Conservation (phyloP, 768 basidiomycete genomes). For the Macrolepiota fuliginosa region DNA sequence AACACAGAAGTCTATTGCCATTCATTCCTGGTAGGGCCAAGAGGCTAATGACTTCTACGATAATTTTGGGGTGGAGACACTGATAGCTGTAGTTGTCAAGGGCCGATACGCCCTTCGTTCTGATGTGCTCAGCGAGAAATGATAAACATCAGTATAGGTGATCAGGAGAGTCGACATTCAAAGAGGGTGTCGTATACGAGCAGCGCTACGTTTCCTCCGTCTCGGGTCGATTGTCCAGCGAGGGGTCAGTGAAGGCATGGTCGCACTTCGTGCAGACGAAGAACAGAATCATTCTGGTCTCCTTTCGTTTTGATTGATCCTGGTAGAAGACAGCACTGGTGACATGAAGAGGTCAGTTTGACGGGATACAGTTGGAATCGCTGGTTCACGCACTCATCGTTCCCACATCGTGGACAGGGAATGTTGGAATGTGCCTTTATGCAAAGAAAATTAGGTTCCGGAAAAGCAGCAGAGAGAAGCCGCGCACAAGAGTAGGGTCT, state of each 20-base stretch:
- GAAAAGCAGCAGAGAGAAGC: background rate
- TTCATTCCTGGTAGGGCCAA: background rate
- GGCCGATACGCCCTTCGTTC: background rate
- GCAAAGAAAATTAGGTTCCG: background rate
- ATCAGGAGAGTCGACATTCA: background rate
- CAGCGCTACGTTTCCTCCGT: conserved; percentile 19
- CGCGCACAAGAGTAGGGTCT: conserved; percentile 82
- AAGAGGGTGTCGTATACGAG: background rate
- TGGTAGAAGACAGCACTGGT: conserved; percentile 91
- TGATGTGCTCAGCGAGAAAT: background rate
- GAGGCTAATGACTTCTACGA: background rate
- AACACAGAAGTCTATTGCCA: no score
- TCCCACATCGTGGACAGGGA: conserved; percentile 75
- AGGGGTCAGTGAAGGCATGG: conserved; percentile 71
- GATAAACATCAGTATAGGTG: background rate
- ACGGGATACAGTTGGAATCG: background rate
- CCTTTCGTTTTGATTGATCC: conserved; percentile 95
- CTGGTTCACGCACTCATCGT: conserved; percentile 68
- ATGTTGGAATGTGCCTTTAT: conserved; percentile 82
- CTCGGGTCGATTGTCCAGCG: conserved; percentile 43
- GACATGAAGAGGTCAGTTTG: conserved; percentile 8
- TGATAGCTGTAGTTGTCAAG: no score
- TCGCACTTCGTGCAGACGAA: conserved; percentile 87
- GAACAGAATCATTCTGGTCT: conserved; percentile 93
- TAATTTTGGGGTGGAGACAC: no score